Conservation (phyloP, 192 early-diverging fungal genomes). For the Linnemannia schmuckeri region DNA sequence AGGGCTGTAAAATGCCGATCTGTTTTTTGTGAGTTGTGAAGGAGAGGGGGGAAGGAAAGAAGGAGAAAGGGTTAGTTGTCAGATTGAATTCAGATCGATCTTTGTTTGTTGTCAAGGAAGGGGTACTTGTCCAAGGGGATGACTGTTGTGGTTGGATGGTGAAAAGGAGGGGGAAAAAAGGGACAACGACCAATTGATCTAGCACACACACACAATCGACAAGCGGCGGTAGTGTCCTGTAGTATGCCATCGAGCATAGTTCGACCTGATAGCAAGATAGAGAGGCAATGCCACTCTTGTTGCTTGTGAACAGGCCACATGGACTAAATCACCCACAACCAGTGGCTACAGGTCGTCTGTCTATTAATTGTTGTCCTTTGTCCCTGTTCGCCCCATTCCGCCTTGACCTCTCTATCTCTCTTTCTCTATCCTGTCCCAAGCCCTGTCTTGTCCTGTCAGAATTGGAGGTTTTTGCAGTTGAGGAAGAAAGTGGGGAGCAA, state of each 20-base stretch:
- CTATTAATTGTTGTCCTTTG: neutral
- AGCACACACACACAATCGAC: neutral
- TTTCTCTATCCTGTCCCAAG: neutral
- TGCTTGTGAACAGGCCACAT: neutral
- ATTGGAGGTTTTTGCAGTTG: neutral
- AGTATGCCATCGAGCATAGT: neutral
- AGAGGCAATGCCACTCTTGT: neutral
- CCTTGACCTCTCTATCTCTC: neutral
- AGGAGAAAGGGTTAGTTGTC: neutral
- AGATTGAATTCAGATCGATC: neutral
- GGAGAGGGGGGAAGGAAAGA: neutral
- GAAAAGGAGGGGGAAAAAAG: neutral
- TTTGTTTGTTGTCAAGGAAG: neutral
- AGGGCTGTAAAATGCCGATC: slow-evolving; percentile 54
- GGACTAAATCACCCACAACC: neutral
- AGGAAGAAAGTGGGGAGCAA: neutral
- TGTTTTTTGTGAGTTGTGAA: neutral
- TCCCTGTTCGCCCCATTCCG: neutral
- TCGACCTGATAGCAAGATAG: neutral
- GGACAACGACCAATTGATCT: neutral
- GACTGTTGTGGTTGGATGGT: neutral
- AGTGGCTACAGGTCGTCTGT: neutral
- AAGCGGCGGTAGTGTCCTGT: neutral
- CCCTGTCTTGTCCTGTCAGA: too few species aligned
- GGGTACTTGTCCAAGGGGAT: neutral